Evolutionary conservation across 768 basidiomycete genomes (phyloP).

Genomic region (Hirschioporus abietinus): DNA sequence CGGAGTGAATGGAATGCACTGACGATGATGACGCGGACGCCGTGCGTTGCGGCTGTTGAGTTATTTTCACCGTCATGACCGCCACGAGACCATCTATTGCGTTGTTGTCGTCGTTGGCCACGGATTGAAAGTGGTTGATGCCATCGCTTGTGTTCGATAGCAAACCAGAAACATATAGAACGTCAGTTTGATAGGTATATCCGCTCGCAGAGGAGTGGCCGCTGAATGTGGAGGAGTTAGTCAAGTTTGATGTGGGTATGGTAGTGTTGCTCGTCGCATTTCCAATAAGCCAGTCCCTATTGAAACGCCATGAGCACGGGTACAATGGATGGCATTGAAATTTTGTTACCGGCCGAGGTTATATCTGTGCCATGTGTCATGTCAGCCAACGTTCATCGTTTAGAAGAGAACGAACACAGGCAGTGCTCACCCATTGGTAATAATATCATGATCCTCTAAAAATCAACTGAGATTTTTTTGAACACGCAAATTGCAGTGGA

Average conservation of each 20-base stretch:
- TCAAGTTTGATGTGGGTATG: conserved; percentile 42
- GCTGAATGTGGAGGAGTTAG: conserved; percentile 54
- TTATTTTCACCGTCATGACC: conserved; percentile 65
- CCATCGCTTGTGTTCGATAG: conserved; percentile 63
- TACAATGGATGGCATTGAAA: background rate
- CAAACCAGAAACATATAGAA: conserved; percentile 63
- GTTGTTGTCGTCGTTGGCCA: conserved; percentile 44
- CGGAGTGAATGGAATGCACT: background rate
- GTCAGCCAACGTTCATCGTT: background rate
- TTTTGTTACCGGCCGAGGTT: conserved; percentile 63
- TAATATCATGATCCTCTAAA: conserved; percentile 62
- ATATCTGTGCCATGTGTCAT: conserved; percentile 38
- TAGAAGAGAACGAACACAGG: background rate
- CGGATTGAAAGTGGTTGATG: conserved; percentile 62
- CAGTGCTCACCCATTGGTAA: conserved; percentile 54
- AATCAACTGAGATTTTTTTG: conserved; percentile 2
- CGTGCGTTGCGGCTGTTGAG: background rate
- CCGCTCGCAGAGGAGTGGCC: conserved; percentile 59
- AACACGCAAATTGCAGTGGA: conserved; percentile 16
- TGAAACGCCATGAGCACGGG: conserved; percentile 6
- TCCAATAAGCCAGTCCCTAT: conserved; percentile 78
- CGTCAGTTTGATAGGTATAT: conserved; percentile 70
- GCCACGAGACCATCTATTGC: conserved; percentile 83
- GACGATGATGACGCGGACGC: background rate
- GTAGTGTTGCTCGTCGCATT: conserved; percentile 59